phyloP scores from a whole-genome alignment of 1,284 basidiomycete species.

The Coriolopsis trogii region DNA sequence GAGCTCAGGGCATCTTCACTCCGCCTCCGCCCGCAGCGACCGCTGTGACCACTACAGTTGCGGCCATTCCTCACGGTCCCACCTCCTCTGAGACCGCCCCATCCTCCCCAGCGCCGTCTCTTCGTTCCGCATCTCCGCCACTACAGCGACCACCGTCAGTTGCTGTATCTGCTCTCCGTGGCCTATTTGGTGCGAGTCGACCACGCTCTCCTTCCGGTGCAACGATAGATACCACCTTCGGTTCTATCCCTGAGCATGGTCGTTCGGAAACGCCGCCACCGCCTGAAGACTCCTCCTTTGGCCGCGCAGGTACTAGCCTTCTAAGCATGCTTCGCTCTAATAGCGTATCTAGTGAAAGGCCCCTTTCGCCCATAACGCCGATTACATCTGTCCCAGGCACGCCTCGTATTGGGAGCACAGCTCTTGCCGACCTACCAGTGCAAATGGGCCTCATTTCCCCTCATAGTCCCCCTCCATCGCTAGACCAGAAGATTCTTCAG shows the following conservation, averaged over 20 bases:
- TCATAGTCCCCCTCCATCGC: slow-evolving; percentile 13
- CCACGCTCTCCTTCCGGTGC: slow-evolving; percentile 56
- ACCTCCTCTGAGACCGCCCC: slow-evolving; percentile 5
- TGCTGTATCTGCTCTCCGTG: slow-evolving; percentile 54
- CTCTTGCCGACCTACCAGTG: slow-evolving; percentile 21
- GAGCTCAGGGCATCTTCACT: slow-evolving; percentile 57
- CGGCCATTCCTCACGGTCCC: slow-evolving; percentile 4
- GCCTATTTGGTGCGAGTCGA: slow-evolving; percentile 52
- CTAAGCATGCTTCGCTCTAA: slow-evolving; percentile 53
- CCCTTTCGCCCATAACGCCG: slow-evolving; percentile 24
- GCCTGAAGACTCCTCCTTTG: slow-evolving; percentile 52
- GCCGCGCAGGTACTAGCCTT: slow-evolving; percentile 55
- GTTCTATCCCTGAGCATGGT: slow-evolving; percentile 31
- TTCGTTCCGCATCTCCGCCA: slow-evolving; percentile 20
- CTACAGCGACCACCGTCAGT: slow-evolving; percentile 20
- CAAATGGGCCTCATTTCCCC: slow-evolving; percentile 23
- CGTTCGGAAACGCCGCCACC: slow-evolving; percentile 19
- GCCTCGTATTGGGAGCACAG: slow-evolving; percentile 21
- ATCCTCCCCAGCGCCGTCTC: slow-evolving; percentile 16
- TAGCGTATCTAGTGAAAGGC: slow-evolving; percentile 31
- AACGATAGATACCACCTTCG: slow-evolving; percentile 36
- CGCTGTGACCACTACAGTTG: background rate
- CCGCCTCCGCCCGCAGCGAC: slow-evolving; percentile 16
- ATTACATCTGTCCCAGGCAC: slow-evolving; percentile 27
- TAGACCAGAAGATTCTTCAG: slow-evolving; percentile 56